phyloP scores from a whole-genome alignment of 306 rosid genomes.

The Pueraria montana region DNA sequence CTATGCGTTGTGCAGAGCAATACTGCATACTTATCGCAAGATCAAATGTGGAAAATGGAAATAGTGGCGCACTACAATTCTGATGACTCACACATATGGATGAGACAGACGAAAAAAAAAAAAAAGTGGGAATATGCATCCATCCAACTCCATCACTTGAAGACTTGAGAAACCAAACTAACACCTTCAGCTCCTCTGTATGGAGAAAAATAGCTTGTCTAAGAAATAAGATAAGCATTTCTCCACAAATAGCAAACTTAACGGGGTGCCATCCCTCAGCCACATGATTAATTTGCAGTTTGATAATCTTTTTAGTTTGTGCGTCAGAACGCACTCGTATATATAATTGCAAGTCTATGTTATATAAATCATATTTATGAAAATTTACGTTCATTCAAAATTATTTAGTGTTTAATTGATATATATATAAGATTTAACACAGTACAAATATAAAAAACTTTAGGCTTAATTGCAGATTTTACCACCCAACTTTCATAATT shows the following conservation, averaged over 20 bases:
- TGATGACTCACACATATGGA: neutral
- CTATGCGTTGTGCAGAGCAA: neutral
- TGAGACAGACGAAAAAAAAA: neutral
- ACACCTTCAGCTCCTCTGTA: neutral
- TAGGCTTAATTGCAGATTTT: no score
- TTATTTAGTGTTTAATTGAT: neutral
- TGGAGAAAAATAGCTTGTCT: constrained; percentile 18
- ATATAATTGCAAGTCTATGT: neutral
- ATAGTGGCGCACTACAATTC: constrained; percentile 48
- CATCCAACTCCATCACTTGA: neutral
- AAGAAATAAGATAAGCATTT: constrained; percentile 36
- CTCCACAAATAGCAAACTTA: constrained; percentile 36
- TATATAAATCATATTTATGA: neutral
- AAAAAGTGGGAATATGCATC: neutral
- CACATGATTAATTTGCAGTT: constrained; percentile 30
- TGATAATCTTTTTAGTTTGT: neutral
- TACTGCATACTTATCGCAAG: neutral
- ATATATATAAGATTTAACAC: neutral
- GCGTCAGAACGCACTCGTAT: constrained; percentile 21
- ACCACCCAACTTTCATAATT: no score
- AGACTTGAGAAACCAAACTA: neutral
- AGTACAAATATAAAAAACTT: neutral
- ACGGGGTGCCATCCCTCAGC: constrained; percentile 15
- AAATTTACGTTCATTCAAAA: neutral
- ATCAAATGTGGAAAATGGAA: neutral